Base-by-base conservation (phyloP, 2,329 filamentous ascomycete genomes). In the Fusarium sp. region DNA sequence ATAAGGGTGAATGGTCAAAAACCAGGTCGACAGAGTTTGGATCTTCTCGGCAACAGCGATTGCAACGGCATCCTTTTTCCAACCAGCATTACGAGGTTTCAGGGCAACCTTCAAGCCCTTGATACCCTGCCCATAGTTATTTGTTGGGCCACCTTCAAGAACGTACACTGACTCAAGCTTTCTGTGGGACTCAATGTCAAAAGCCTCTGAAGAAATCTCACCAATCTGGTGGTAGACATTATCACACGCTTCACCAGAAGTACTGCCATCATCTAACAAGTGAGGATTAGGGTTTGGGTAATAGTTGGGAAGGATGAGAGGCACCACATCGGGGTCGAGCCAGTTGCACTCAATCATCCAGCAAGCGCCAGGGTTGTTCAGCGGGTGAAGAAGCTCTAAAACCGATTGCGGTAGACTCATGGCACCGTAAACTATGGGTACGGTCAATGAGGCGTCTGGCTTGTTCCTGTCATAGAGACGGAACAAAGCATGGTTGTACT, bases 261-360 rank as follows among this genome's bases (percentile, higher is more conserved):
- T 14, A 4, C n/a, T 11, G 14, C 21, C 18, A 21, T 18, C 12
- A 18, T 49, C 49, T 16, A 69, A 19, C 21, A 73, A 21, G n/a
- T 66, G 44, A 16, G 67, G 68, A 25, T 72, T 60, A 12, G 63
- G 63, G 1, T 35, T 23, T 10, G 69, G 66, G 27, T 76, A 76
- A 38, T 70, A 72, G 45, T 76, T 72, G 23, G 75, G 70, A 5
- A 76, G 10, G 8, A 77, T 31, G 1, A 77, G n/a, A 35, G 76
- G 61, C 12, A 60, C 35, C 3, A 48, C 15, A 1, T 29, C 7
- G 2, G 27, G 10, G 0, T 55, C 23, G 2, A 78, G 57, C 21
- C 51, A 58, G 7, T 12, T 52, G 10, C 48, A 56, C 2, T 75
- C 60, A 21, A 72, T 55, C 38, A 71, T 62, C 73, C 75, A 76